These are phyloP conservation scores for Tuber aestivum DNA, from an alignment of 495 filamentous ascomycete genomes.

Conservation along the genomic window DNA sequence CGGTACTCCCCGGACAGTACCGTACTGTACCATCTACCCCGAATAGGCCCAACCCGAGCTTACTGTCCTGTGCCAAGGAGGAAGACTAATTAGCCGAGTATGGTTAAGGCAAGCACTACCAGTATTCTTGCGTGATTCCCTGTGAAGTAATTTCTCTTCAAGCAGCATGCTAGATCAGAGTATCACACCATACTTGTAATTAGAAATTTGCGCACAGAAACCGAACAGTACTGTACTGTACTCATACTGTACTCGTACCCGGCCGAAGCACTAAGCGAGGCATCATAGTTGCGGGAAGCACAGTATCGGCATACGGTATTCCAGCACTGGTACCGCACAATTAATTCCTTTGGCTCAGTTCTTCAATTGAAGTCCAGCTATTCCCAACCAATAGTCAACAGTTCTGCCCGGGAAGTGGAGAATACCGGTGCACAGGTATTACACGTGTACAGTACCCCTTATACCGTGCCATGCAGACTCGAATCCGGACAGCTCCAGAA, in stretches of 20 bases:
- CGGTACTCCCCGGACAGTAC: too few species aligned
- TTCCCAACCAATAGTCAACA: neutral
- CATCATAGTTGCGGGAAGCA: neutral
- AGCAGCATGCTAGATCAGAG: neutral
- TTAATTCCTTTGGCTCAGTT: neutral
- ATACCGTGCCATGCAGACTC: neutral
- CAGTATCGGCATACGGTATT: neutral
- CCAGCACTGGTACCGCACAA: neutral
- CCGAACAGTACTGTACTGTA: too few species aligned
- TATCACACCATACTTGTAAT: neutral
- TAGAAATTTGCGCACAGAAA: neutral
- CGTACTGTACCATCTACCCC: too few species aligned
- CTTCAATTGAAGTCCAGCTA: neutral
- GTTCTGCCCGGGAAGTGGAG: neutral
- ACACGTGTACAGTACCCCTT: too few species aligned
- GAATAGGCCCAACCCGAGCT: neutral
- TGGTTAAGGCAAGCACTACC: neutral
- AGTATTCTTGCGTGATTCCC: neutral
- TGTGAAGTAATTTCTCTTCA: neutral
- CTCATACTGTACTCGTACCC: neutral
- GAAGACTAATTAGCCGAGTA: neutral
- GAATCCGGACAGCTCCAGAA: neutral
- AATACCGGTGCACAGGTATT: neutral
- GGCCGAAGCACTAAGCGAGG: neutral
- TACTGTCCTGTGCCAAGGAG: too few species aligned